These are phyloP conservation scores for Penicillium riverlandense DNA, from an alignment of 495 filamentous ascomycete genomes.

Conservation along the genomic window DNA sequence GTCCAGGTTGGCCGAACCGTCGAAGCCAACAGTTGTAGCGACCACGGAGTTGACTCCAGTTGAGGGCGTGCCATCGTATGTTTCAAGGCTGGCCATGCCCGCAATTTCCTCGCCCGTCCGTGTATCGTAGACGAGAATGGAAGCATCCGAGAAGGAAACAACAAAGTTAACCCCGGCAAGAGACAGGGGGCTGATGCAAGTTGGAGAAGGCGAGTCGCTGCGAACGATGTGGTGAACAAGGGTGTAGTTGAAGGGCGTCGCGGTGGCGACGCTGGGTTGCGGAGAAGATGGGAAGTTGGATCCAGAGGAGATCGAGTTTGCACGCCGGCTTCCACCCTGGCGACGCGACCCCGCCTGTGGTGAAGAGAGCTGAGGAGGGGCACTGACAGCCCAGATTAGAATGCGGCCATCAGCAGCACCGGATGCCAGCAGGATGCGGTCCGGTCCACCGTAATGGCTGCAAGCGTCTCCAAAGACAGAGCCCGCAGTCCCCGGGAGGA, in stretches of 20 bases:
- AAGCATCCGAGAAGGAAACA: conserved; percentile 83
- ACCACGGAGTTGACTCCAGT: conserved; percentile 92
- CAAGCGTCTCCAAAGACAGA: conserved; percentile 66
- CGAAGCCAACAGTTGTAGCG: conserved; percentile 72
- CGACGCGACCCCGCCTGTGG: conserved; percentile 64
- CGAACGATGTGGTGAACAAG: conserved; percentile 81
- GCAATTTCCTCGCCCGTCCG: conserved; percentile 85
- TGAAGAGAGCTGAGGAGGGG: conserved; percentile 77
- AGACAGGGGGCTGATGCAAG: conserved; percentile 84
- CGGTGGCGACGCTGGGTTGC: conserved; percentile 76
- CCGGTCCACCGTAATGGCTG: conserved; percentile 63
- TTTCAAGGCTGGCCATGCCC: conserved; percentile 86
- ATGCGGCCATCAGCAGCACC: conserved; percentile 88
- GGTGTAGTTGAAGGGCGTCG: conserved; percentile 55
- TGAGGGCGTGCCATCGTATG: conserved; percentile 75
- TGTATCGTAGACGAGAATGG: conserved; percentile 87
- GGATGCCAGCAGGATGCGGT: conserved; percentile 83
- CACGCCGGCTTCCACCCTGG: conserved; percentile 70
- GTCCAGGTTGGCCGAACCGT: conserved; percentile 60
- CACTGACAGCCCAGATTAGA: conserved; percentile 88
- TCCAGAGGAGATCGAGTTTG: conserved; percentile 84
- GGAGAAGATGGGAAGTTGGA: conserved; percentile 84
- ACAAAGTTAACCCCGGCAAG: conserved; percentile 86
- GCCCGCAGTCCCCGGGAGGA: conserved; percentile 77
- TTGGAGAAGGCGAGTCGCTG: conserved; percentile 68